Evolutionary conservation across 148 eudicot genomes (phyloP).

Genomic region (Tetragonia tetragonoides): DNA sequence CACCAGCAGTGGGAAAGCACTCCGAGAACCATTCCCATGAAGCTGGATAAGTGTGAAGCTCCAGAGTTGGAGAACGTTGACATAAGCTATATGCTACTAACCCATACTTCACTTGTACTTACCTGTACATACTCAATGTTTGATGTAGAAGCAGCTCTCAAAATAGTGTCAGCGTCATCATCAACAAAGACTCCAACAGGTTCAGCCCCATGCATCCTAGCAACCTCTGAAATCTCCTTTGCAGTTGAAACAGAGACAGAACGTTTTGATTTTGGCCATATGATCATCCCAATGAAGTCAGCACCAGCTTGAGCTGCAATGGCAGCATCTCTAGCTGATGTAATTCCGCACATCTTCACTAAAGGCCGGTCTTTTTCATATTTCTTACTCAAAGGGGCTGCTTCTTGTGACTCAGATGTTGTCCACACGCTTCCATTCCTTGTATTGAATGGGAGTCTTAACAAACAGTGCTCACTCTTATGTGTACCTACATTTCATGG

Average conservation of each 20-base stretch:
- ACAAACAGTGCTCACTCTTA: conserved; percentile 11
- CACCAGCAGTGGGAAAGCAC: conserved; percentile 61
- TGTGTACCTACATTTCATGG: conserved; percentile 23
- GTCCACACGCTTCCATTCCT: conserved; percentile 29
- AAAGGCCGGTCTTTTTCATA: conserved; percentile 44
- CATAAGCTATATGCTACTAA: not conserved
- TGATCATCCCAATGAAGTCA: conserved; percentile 84
- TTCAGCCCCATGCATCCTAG: conserved; percentile 71
- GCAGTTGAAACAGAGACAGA: conserved; percentile 74
- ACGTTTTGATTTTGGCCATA: conserved; percentile 96
- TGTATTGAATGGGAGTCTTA: conserved; percentile 20
- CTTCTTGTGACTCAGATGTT: conserved; percentile 29
- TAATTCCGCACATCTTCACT: conserved; percentile 95
- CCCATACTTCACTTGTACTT: not conserved
- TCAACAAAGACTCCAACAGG: conserved; percentile 96
- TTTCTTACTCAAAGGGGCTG: conserved; percentile 18
- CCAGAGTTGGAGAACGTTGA: conserved; percentile 2
- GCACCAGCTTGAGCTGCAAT: conserved; percentile 97
- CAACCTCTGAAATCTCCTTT: conserved; percentile 84
- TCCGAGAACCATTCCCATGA: conserved; percentile 81
- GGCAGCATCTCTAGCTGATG: conserved; percentile 92
- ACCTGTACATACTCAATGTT: conserved; percentile 71
- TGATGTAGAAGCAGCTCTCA: conserved; percentile 62
- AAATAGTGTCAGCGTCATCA: conserved; percentile 74
- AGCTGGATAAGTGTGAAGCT: conserved; percentile 51